Evolutionary conservation across 768 basidiomycete genomes (phyloP).

Genomic region (Sporobolomyces roseus): DNA sequence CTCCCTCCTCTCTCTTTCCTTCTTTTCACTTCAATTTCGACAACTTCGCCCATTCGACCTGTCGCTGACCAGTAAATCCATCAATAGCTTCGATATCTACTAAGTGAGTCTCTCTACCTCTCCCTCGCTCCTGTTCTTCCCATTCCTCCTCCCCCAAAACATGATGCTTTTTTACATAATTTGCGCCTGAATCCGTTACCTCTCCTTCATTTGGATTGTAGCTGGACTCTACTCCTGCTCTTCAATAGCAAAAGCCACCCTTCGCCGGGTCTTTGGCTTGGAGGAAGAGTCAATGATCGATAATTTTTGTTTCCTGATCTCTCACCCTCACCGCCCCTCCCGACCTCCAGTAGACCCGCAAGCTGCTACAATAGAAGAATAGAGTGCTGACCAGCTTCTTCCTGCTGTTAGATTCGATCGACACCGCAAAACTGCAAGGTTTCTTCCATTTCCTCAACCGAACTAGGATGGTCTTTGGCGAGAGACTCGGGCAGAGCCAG

Average conservation of each 20-base stretch:
- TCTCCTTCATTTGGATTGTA: not conserved
- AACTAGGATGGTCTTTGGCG: too few species aligned
- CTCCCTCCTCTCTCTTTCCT: too few species aligned
- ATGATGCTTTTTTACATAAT: constrained; percentile 20
- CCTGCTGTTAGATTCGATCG: too few species aligned
- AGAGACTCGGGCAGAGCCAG: too few species aligned
- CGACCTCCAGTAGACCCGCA: too few species aligned
- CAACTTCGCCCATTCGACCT: too few species aligned
- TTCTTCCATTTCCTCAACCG: too few species aligned
- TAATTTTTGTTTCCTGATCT: constrained; percentile 4
- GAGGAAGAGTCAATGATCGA: constrained; percentile 14
- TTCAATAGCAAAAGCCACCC: constrained; percentile 1
- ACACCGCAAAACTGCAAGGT: too few species aligned
- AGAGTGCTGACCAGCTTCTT: not conserved
- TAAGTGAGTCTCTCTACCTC: not conserved
- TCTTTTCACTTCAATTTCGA: too few species aligned
- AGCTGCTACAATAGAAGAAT: too few species aligned
- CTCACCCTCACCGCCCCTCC: not conserved
- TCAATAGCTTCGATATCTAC: not conserved
- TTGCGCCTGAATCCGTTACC: constrained; percentile 17
- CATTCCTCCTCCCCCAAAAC: not conserved
- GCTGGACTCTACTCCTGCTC: constrained; percentile 17
- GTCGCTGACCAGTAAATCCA: too few species aligned
- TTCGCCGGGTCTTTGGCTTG: constrained; percentile 7
- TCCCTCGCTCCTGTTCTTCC: not conserved